Percentiles rank a stretch among this genome's conserved stretches.
phyloP scores from a whole-genome alignment of 1,139 yeast species.

The Protomyces lactucae-debilis region DNA sequence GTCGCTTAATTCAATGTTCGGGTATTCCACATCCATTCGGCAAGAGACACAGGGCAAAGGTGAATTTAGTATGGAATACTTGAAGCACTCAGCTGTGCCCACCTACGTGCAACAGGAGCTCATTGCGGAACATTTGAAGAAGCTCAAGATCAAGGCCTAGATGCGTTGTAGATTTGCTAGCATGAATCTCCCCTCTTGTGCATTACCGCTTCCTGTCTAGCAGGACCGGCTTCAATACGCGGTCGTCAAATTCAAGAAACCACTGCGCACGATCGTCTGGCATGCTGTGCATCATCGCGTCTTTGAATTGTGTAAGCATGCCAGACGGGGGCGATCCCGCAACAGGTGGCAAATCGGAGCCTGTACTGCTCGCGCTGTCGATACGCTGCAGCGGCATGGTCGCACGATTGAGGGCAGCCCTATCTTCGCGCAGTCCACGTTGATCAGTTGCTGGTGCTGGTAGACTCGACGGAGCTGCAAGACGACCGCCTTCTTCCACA shows the following conservation, averaged over 20 bases:
- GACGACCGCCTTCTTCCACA: slow-evolving; percentile 57
- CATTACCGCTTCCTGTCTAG: slow-evolving; percentile 48
- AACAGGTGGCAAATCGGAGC: slow-evolving; percentile 29
- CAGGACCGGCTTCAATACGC: slow-evolving; percentile 90
- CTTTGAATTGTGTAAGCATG: slow-evolving; percentile 18
- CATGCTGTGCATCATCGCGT: slow-evolving; percentile 29
- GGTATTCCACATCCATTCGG: slow-evolving; percentile 90
- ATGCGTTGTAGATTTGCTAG: background rate
- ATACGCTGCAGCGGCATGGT: slow-evolving; percentile 14
- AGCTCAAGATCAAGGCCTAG: slow-evolving; percentile 36
- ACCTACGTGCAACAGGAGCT: slow-evolving; percentile 87
- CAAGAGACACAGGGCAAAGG: slow-evolving; percentile 99
- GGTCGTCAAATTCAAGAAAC: slow-evolving; percentile 91
- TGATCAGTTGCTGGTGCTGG: slow-evolving; percentile 4
- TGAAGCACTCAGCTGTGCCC: slow-evolving; percentile 84
- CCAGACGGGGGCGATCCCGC: slow-evolving; percentile 28
- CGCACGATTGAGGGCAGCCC: slow-evolving; percentile 4
- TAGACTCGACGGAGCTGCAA: slow-evolving; percentile 6
- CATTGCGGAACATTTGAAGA: slow-evolving; percentile 75
- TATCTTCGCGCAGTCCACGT: slow-evolving; percentile 11
- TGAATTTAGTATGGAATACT: slow-evolving; percentile 91
- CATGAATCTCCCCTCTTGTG: background rate
- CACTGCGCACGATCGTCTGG: slow-evolving; percentile 43
- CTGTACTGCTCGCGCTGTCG: slow-evolving; percentile 25
- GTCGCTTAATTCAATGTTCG: slow-evolving; percentile 87